Base-by-base conservation (phyloP, 2,329 filamentous ascomycete genomes). In the Hypoxylon sp. region DNA sequence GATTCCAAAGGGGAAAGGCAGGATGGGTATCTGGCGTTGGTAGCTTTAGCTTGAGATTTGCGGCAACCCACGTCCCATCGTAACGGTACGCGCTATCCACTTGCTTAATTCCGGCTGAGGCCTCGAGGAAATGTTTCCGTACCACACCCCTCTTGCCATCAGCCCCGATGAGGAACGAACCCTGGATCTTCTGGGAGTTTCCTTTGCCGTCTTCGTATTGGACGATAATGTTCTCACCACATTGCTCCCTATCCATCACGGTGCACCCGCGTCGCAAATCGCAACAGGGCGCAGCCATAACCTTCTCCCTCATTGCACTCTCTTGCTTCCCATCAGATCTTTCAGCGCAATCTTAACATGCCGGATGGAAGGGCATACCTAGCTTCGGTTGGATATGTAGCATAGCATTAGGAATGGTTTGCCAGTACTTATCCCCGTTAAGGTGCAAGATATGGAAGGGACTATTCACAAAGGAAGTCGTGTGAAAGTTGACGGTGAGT, bases 141-240 rank as follows among this genome's bases (percentile, higher is more conserved):
- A 79, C 78, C 34, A 80, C 75, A 0, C 82, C 82, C 5, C 73
- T 79, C 68, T 84, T 84, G 0, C 82, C 82, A 70, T 84, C 82
- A 0, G 81, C 80, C 0, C 78, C 82, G 7, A 81, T 72, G 1
- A 83, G 70, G 62, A 69, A 73, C 1, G 66, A 63, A 8, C 67
- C 64, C 8, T 37, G 37, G 24, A 73, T 61, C 2, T 13, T 47
- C 34, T 11, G 54, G 3, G 2, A 34, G 15, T 41, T n/a, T 4
- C 62, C 64, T 41, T 59, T 43, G 10, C 52, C 15, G 52, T 71
- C 55, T 26, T 41, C 55, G 48, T 71, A 72, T 24, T 65, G 48
- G 10, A 61, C 59, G 15, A 67, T 24, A 5, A 68, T 52, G 3
- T 39, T 17, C 1, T 41, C 51, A 17, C 48, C 53, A 6, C 54